Percentiles rank a stretch among this genome's conserved stretches.
Evolutionary conservation across 2,329 filamentous ascomycete species (phyloP).

Genomic region (Aspergillus sp.): DNA sequence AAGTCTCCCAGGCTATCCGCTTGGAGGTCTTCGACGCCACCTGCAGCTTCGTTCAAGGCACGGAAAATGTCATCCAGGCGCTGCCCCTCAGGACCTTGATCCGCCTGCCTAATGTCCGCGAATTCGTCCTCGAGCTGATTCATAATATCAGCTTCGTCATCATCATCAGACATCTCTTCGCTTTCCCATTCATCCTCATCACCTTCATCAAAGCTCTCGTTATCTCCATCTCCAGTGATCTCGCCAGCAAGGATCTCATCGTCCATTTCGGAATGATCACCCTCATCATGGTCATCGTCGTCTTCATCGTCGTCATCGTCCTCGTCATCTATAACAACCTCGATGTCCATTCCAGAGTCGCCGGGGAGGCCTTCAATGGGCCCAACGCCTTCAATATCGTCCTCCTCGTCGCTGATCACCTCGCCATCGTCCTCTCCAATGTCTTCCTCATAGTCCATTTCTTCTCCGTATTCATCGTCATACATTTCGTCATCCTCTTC

Average conservation of each 20-base stretch:
- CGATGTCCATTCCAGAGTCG: slow-evolving; percentile 68
- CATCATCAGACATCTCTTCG: slow-evolving; percentile 48
- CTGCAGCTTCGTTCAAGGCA: slow-evolving; percentile 42
- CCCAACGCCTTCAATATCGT: slow-evolving; percentile 79
- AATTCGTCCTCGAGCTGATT: slow-evolving; percentile 45
- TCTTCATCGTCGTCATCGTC: slow-evolving; percentile 66
- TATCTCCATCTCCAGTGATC: slow-evolving; percentile 57
- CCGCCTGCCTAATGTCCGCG: slow-evolving; percentile 41
- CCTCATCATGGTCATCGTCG: slow-evolving; percentile 58
- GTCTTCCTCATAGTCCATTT: slow-evolving; percentile 91
- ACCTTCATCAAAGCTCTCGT: slow-evolving; percentile 48
- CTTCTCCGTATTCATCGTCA: slow-evolving; percentile 81
- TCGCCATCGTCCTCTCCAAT: slow-evolving; percentile 77
- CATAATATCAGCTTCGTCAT: slow-evolving; percentile 47
- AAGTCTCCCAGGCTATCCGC: slow-evolving; percentile 50
- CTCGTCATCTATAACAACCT: slow-evolving; percentile 82
- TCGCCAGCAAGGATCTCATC: slow-evolving; percentile 54
- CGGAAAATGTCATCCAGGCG: slow-evolving; percentile 49
- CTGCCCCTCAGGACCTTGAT: slow-evolving; percentile 42
- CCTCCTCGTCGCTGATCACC: slow-evolving; percentile 84
- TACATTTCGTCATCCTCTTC: slow-evolving; percentile 91
- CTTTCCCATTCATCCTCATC: slow-evolving; percentile 53
- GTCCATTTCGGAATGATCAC: slow-evolving; percentile 62
- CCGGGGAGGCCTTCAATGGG: slow-evolving; percentile 64
- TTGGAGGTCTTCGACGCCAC: slow-evolving; percentile 44